A percentile compares a stretch with the other conserved stretches of the same genome.
Evolutionary conservation across 2,329 filamentous ascomycete genomes (phyloP).

Genomic region (Fusarium sp.): DNA sequence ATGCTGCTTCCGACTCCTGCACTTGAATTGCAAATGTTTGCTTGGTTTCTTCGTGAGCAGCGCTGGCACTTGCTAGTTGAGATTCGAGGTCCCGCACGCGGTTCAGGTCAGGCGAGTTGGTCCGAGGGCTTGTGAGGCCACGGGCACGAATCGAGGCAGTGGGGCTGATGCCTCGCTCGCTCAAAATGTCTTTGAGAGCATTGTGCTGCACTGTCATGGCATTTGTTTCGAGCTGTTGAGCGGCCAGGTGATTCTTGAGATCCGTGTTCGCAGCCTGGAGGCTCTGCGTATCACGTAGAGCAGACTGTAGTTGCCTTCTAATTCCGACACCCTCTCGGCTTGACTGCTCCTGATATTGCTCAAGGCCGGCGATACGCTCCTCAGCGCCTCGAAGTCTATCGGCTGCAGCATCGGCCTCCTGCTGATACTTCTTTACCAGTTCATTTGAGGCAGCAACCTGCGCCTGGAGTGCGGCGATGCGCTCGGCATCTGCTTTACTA

Average conservation of each 20-base stretch:
- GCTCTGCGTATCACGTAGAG: conserved; percentile 87
- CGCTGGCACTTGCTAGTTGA: conserved; percentile 83
- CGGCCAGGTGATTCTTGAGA: conserved; percentile 85
- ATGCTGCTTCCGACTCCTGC: conserved; percentile 89
- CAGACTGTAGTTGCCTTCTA: conserved; percentile 88
- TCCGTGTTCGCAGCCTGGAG: conserved; percentile 86
- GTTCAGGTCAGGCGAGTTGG: conserved; percentile 83
- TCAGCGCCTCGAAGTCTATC: conserved; percentile 94
- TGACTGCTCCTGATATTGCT: conserved; percentile 97
- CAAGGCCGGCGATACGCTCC: conserved; percentile 95
- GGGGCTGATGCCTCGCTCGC: conserved; percentile 88
- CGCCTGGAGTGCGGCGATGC: conserved; percentile 80
- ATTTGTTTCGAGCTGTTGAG: conserved; percentile 93
- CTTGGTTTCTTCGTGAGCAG: conserved; percentile 90
- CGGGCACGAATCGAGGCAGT: conserved; percentile 80
- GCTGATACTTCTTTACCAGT: conserved; percentile 89
- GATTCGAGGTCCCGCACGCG: conserved; percentile 90
- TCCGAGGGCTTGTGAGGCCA: conserved; percentile 78
- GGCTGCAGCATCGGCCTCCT: conserved; percentile 87
- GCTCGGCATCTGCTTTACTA: conserved; percentile 72
- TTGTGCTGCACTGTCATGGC: conserved; percentile 93
- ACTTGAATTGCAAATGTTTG: conserved; percentile 82
- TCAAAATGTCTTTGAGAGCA: conserved; percentile 92
- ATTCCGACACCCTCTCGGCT: conserved; percentile 93
- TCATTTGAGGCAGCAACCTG: conserved; percentile 85